Evolutionary conservation across 1,139 yeast genomes (phyloP).

Genomic region (Geotrichum phurueaensis): DNA sequence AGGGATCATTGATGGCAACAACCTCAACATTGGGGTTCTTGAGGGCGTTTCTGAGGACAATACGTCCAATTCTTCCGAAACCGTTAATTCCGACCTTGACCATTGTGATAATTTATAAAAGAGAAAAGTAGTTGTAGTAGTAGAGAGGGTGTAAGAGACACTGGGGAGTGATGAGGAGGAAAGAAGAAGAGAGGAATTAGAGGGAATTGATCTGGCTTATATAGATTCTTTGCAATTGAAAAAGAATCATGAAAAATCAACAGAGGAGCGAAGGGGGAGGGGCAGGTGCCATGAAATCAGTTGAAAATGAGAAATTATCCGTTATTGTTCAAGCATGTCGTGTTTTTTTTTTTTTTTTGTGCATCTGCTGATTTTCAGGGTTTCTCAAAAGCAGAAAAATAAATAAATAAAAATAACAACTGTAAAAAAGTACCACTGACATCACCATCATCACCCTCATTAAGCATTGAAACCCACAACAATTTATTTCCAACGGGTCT

Average conservation of each 20-base stretch:
- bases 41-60: conserved; percentile 71
- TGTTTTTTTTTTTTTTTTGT: not conserved
- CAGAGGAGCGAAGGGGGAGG: not conserved
- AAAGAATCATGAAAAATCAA: not conserved
- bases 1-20: conserved; percentile 79
- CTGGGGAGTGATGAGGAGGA: conserved; percentile 1
- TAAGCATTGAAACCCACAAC: no score
- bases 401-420: not conserved
- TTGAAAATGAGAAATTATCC: no score
- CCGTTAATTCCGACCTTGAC: conserved; percentile 72
- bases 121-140: not conserved
- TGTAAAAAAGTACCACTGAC: not conserved
- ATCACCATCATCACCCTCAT: not conserved
- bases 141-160: not conserved
- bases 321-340: not conserved
- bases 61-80: conserved; percentile 85
- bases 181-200: not conserved
- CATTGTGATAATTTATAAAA: conserved; percentile 30
- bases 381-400: not conserved
- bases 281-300: no score
- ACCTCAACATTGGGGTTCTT: conserved; percentile 62
- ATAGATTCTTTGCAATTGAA: not conserved
- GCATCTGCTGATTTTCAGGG: not conserved
- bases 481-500: not conserved
- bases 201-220: conserved; percentile 1